Evolutionary conservation across 208 protist species (phyloP).

Genomic region (Wallacemonas collosoma): DNA sequence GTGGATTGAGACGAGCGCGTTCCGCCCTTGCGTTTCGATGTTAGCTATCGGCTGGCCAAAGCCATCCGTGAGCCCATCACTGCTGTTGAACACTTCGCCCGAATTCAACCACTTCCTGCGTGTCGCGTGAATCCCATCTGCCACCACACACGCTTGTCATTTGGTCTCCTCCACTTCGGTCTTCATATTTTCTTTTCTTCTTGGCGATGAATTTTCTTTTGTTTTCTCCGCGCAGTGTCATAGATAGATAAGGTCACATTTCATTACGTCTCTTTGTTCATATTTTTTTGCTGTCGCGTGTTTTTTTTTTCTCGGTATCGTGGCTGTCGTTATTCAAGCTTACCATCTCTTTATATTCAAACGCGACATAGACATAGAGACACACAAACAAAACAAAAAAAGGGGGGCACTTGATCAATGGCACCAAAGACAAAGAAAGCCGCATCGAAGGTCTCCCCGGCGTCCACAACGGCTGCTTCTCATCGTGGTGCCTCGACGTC

Average conservation of each 20-base stretch:
- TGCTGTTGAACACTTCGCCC: too few relatives aligned
- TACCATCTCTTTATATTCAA: neutral
- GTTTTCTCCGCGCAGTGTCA: neutral
- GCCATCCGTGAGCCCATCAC: too few relatives aligned
- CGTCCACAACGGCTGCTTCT: neutral
- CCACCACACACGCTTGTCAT: too few relatives aligned
- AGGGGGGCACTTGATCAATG: neutral
- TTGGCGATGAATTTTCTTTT: slow-evolving; percentile 12
- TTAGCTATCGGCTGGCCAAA: too few relatives aligned
- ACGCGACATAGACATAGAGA: neutral
- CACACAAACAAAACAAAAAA: slow-evolving; percentile 8
- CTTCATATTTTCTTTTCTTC: slow-evolving; percentile 1
- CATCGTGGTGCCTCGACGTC: neutral
- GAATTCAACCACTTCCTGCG: too few relatives aligned
- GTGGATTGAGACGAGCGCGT: too few relatives aligned
- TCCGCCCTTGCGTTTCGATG: too few relatives aligned
- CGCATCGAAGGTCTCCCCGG: neutral
- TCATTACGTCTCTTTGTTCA: neutral
- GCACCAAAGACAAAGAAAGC: slow-evolving; percentile 6
- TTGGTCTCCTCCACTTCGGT: too few relatives aligned
- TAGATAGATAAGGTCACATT: neutral
- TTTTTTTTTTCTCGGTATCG: neutral
- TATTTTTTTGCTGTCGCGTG: slow-evolving; percentile 6
- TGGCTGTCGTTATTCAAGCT: too few relatives aligned
- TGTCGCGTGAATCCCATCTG: too few relatives aligned